Evolutionary conservation across 352 stramenopile species (phyloP), one percentile per base, ranked within the genome.

Genomic region (Aphanomyces stellatus): DNA sequence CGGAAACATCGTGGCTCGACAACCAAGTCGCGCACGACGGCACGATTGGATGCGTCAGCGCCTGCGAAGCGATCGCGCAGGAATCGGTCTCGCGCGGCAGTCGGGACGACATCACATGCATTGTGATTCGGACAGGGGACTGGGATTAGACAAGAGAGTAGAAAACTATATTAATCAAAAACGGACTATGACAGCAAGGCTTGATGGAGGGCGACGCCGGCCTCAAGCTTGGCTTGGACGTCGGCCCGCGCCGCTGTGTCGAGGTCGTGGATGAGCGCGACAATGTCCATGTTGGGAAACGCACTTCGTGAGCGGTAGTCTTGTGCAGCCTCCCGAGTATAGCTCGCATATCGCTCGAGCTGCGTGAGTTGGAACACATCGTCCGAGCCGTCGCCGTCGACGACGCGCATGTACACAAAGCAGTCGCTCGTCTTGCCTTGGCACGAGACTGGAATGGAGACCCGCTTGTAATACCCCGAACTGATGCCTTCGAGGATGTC

Each of bases 401-500:
- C 60, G 30, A 31, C 15, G 5, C 60, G 60, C 30, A 67, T 67
- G 60, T 67, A 67, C n/a, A 90, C 63, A 3, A 62, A 76, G 53
- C 85, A 37, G 30, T 79, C 76, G 24, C 69, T 72, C 13, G 72
- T 69, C 24, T 76, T 61, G 22, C 76, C 77, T 33, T 81, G 75
- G 51, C 82, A 70, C 57, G 85, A 72, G 49, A 91, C 78, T 7
- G 74, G 74, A 41, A 90, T 81, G 60, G 79, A 66, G 43, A 91
- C 81, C 24, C 82, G 78, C 65, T 78, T 43, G 51, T 94, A 91
- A 35, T 84, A 89, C 15, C 76, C 74, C 40, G 85, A 75, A 30
- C 79, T 78, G 4, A 92, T 81, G 51, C 76, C 78, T 70, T 94
- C 85, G 51, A 94, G 75, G 24, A 92, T 78, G 33, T 94, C 85